Base-by-base conservation (phyloP, 129 eudicot species). In the Chrysanthemum lavandulifolium region DNA sequence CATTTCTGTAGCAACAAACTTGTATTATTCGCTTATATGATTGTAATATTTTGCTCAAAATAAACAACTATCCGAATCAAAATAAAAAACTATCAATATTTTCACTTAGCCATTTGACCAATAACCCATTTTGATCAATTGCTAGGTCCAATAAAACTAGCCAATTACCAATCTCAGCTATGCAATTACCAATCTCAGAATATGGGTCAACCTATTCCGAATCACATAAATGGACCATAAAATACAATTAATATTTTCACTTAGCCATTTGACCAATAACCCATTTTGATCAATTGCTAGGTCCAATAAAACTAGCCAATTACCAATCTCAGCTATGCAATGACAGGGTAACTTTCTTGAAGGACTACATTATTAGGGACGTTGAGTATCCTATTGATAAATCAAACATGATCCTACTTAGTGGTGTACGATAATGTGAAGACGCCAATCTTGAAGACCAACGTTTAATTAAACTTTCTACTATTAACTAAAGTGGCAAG, bases 331-430 rank as follows among this genome's bases (percentile, higher is more conserved):
- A 14, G 61, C 59, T 10, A 27, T 14, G 23, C 21, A 60, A 47
- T 27, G 19, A 73, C 51, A 50, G 61, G 15, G 6, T 57, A 25
- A 0, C 1, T 49, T 25, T 11, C 31, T 25, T 21, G 14, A 71
- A 72, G 45, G 61, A 6, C 45, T 25, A 61, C 50, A 57, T 51
- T 4, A 59, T 43, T 0, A 36, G 67, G 21, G 13, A 59, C 10
- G 25, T 14, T n/a, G 2, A n/a, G 19, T 59, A 19, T 45, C 57
- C 21, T 47, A 48, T 61, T 43, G 36, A 59, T 56, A 72, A 19
- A 29, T 49, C 51, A 49, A 15, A 16, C 65, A 60, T 50, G 36
- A 51, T 63, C 61, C 69, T 62, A 10, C 52, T 13, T 62, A 64
- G 33, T 31, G 51, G 63, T 63, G 13, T 58, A 6, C 9, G 0